Conservation (phyloP, 768 basidiomycete genomes). For the Krasilnikovozyma curviuscula region DNA sequence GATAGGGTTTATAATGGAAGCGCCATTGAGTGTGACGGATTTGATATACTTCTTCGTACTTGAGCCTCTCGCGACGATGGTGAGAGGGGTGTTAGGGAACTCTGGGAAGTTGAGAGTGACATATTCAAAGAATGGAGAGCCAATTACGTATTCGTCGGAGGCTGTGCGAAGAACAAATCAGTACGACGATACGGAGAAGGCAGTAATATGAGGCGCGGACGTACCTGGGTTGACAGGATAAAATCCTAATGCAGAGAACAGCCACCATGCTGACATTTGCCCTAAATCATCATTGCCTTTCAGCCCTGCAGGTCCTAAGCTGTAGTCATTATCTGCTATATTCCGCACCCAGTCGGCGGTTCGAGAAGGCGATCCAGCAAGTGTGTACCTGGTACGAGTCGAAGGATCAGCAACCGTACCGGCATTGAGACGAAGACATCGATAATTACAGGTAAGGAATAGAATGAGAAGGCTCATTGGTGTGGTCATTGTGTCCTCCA, state of each 20-base stretch:
- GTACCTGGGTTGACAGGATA: conserved; percentile 43
- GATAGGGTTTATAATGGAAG: conserved; percentile 30
- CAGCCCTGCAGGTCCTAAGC: conserved; percentile 35
- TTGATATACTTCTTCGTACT: conserved; percentile 42
- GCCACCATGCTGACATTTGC: conserved; percentile 78
- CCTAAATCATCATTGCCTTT: conserved; percentile 69
- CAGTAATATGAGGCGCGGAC: background rate
- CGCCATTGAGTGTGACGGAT: conserved; percentile 40
- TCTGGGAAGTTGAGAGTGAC: conserved; percentile 40
- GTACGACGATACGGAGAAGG: background rate
- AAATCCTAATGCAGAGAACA: conserved; percentile 64
- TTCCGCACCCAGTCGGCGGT: conserved; percentile 39
- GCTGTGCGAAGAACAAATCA: conserved; percentile 21
- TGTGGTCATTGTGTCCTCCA: conserved; percentile 58
- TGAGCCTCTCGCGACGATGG: conserved; percentile 41
- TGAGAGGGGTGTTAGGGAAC: conserved; percentile 27
- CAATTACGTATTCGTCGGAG: conserved; percentile 53
- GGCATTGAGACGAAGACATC: too few relatives aligned
- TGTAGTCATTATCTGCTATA: conserved; percentile 25
- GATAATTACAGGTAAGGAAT: conserved; percentile 73
- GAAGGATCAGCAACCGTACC: too few relatives aligned
- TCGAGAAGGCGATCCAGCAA: conserved; percentile 45
- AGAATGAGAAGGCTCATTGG: conserved; percentile 75
- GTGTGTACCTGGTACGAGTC: too few relatives aligned
- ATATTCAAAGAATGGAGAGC: conserved; percentile 40